phyloP scores from a whole-genome alignment of 257 asterid species.

The Fraxinus americana region DNA sequence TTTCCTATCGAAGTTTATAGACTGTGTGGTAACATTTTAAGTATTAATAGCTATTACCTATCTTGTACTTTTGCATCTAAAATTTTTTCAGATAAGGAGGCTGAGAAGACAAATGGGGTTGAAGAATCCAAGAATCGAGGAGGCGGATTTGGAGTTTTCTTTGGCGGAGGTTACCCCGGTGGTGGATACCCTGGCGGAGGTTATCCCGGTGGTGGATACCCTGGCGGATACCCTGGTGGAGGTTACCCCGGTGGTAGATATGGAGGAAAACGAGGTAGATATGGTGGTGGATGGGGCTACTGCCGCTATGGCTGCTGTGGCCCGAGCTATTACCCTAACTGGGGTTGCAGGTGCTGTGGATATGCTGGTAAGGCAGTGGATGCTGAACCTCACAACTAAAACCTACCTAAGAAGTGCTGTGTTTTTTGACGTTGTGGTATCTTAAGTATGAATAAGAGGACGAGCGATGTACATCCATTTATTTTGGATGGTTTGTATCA shows the following conservation, averaged over 20 bases:
- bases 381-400: slow-evolving; percentile 13
- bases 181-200: no score
- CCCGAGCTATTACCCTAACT: no score
- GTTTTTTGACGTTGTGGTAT: neutral
- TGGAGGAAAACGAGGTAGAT: no score
- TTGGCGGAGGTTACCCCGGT: no score
- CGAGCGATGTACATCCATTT: neutral
- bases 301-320: no score
- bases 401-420: neutral
- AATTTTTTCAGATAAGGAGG: neutral
- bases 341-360: no score
- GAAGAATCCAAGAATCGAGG: slow-evolving; percentile 2
- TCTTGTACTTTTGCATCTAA: neutral
- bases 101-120: slow-evolving; percentile 5
- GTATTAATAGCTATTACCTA: neutral
- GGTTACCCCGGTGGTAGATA: no score
- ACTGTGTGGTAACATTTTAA: neutral
- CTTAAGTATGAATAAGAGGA: slow-evolving; percentile 4
- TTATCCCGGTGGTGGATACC: no score
- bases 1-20: no score
- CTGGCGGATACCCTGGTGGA: no score
- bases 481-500: neutral
- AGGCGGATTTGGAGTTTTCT: neutral
- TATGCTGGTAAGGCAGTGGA: no score
- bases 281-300: no score